Evolutionary conservation across 306 rosid genomes (phyloP).

Genomic region (Glycyrrhiza uralensis): DNA sequence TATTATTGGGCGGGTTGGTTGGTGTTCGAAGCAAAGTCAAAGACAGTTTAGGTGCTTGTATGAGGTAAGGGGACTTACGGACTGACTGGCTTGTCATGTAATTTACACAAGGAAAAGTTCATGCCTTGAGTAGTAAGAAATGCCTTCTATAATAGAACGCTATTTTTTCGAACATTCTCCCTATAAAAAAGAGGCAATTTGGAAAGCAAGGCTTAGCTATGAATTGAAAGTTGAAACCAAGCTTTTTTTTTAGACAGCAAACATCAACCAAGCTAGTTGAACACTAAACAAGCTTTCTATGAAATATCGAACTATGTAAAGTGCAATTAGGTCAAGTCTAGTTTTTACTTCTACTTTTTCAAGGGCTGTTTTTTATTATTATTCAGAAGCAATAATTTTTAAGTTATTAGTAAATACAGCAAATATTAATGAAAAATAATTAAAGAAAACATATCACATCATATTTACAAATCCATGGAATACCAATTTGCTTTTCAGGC

Average conservation of each 20-base stretch:
- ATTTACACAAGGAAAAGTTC: neutral
- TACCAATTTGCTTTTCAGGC: too few species aligned
- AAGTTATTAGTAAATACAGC: neutral
- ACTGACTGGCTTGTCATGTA: neutral
- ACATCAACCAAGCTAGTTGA: neutral
- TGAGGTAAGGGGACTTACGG: neutral
- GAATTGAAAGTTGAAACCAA: too few species aligned
- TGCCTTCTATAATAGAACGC: neutral
- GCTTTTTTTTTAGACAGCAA: too few species aligned
- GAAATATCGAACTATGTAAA: neutral
- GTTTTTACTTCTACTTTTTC: neutral
- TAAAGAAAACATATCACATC: too few species aligned
- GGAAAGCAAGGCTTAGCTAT: neutral
- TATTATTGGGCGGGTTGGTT: neutral
- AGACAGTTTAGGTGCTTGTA: neutral
- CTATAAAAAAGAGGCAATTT: neutral
- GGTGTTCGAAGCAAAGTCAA: conserved; percentile 8
- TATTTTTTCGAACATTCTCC: conserved; percentile 1
- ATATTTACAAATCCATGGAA: too few species aligned
- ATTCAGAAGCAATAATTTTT: neutral
- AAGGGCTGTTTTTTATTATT: neutral
- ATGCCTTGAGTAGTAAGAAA: neutral
- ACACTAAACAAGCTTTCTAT: neutral
- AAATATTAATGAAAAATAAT: too few species aligned
- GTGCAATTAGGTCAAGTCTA: neutral